Evolutionary conservation across 306 rosid species (phyloP).

Genomic region (Trifolium repens): DNA sequence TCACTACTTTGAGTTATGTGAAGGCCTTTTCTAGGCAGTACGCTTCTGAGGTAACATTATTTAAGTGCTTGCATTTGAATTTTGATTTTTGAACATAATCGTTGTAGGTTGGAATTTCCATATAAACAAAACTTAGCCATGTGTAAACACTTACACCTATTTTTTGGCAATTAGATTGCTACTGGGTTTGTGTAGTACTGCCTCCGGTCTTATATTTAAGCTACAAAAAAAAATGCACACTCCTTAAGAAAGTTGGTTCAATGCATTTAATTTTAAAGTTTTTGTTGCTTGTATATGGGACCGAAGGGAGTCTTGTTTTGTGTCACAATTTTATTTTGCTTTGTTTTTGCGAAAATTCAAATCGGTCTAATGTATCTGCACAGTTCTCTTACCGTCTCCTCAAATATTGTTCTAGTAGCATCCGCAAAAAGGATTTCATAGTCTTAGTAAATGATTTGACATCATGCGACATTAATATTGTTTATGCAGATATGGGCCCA

Average conservation of each 20-base stretch:
- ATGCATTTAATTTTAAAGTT: too few species aligned
- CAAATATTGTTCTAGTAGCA: conserved; percentile 9
- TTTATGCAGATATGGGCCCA: conserved; percentile 86
- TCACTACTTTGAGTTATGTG: conserved; percentile 89
- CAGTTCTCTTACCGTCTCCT: background rate
- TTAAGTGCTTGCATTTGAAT: conserved; percentile 31
- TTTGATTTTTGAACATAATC: conserved; percentile 31
- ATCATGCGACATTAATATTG: conserved; percentile 13
- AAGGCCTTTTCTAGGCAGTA: conserved; percentile 97
- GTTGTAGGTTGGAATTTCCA: background rate
- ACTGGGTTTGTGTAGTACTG: background rate
- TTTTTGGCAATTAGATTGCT: background rate
- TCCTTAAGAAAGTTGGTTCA: too few species aligned
- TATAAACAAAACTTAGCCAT: conserved; percentile 19
- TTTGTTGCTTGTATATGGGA: too few species aligned
- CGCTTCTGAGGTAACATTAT: conserved; percentile 81
- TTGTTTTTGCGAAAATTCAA: background rate
- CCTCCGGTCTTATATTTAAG: too few species aligned
- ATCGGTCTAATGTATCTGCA: conserved; percentile 5
- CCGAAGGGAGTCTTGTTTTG: too few species aligned
- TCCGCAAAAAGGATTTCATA: background rate
- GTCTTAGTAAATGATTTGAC: conserved; percentile 20
- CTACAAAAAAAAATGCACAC: too few species aligned
- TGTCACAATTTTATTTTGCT: background rate
- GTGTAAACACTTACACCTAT: background rate